These are phyloP conservation scores for Fagopyrum esculentum DNA, from an alignment of 148 eudicot genomes.

Conservation along the genomic window DNA sequence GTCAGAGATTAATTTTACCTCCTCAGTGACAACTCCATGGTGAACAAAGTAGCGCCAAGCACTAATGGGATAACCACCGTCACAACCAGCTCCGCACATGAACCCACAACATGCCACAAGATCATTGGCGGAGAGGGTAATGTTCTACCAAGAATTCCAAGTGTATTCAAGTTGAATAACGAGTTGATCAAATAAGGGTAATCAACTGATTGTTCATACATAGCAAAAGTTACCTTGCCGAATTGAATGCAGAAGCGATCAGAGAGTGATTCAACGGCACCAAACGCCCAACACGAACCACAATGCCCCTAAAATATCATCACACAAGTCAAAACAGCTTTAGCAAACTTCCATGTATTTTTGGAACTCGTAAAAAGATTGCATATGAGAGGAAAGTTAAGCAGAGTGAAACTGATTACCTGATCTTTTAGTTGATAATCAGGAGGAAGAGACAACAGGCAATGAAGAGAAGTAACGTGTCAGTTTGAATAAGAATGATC, in stretches of 20 bases:
- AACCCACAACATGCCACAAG: constrained; percentile 92
- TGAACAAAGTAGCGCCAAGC: constrained; percentile 79
- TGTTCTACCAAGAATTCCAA: constrained; percentile 37
- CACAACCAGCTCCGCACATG: constrained; percentile 80
- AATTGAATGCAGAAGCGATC: constrained; percentile 84
- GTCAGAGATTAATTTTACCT: constrained; percentile 28
- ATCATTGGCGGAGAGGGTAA: constrained; percentile 76
- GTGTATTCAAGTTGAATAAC: neutral
- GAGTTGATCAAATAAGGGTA: neutral
- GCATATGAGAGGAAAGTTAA: neutral
- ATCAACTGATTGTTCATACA: neutral
- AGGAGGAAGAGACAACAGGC: neutral
- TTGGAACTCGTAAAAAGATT: neutral
- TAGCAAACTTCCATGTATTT: neutral
- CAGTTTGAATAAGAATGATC: constrained; percentile 6
- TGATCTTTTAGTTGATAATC: constrained; percentile 34
- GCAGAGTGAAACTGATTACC: constrained; percentile 28
- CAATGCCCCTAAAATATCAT: constrained; percentile 62
- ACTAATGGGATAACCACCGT: constrained; percentile 76
- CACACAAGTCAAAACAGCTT: neutral
- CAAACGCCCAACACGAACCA: constrained; percentile 99
- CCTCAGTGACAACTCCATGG: constrained; percentile 83
- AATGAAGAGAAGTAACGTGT: neutral
- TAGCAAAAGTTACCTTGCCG: constrained; percentile 35
- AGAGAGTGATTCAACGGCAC: constrained; percentile 82